These are phyloP conservation scores for Serendipita vermifera DNA, from an alignment of 768 basidiomycete genomes.

Conservation along the genomic window DNA sequence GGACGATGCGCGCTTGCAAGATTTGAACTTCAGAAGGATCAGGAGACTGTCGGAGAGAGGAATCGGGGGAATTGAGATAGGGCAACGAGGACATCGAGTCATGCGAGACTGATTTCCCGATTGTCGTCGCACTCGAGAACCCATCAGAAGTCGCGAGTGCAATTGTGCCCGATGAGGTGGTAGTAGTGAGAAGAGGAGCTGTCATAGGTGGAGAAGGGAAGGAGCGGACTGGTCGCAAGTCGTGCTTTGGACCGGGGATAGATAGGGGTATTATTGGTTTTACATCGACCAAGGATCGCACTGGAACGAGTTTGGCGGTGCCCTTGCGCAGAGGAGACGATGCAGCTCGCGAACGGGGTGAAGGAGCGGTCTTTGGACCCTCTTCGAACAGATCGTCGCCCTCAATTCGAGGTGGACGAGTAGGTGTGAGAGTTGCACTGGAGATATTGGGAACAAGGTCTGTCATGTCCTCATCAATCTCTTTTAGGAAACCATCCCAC, in stretches of 20 bases:
- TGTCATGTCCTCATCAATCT: neutral
- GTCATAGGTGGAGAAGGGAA: neutral
- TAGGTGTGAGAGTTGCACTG: too few species aligned
- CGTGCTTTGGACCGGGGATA: neutral
- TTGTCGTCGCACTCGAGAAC: neutral
- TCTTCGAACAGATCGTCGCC: too few species aligned
- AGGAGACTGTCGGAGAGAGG: neutral
- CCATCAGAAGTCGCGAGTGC: neutral
- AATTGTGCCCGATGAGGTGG: neutral
- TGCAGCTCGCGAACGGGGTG: neutral
- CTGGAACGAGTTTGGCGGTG: neutral
- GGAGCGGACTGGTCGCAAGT: neutral
- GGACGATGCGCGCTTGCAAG: neutral
- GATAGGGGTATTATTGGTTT: neutral
- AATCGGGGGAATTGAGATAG: neutral
- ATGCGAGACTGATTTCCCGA: neutral
- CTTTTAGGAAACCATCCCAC: neutral
- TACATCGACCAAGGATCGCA: neutral
- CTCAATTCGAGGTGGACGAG: too few species aligned
- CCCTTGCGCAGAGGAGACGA: neutral
- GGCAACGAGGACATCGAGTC: neutral
- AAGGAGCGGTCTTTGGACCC: neutral
- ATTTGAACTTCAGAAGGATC: neutral
- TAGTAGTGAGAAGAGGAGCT: neutral
- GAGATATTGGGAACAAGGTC: neutral